Base-by-base conservation (phyloP, 495 filamentous ascomycete species). In the Xylaria flabelliformis region DNA sequence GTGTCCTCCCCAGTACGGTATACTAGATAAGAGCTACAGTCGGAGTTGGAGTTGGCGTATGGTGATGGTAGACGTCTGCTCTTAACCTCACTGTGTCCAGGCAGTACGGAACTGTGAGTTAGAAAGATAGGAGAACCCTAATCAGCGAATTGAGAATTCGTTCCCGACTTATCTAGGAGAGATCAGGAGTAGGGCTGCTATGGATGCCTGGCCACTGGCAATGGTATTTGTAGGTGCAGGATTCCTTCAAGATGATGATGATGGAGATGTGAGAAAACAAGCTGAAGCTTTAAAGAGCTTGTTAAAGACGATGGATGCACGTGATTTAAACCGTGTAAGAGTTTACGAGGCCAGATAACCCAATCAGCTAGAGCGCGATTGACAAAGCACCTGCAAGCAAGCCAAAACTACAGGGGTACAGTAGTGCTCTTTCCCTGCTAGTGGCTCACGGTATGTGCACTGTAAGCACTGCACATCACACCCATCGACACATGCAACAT, bases 251-350 rank as follows among this genome's bases (percentile, higher is more conserved):
- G 58, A 61, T 12, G 58, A 10, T 13, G n/a, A 61, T 21, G 58
- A 10, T 13, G n/a, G 32, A 56, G 58, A 41, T 12, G 32, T 8
- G 32, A 9, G 32, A 21, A 39, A 41, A 39, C 34, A 13, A 17
- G 32, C 34, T 29, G 17, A 32, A 41, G 53, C 53, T 12, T 61
- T 39, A 61, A 15, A 61, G 19, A 42, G 5, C 36, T 36, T 70
- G 68, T 70, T 63, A 64, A 59, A 64, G 58, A 19, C 36, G 29
- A 70, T 32, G 58, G 68, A 36, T 70, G 59, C 68, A 70, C 68
- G 68, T 70, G 68, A 70, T 64, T 64, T 46, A 62, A 48, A 8
- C 36, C 36, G 6, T 39, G 36, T 8, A 39, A 61, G 24, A 32
- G 41, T 61, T 42, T 34, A 36, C 19, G 19, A 50, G 26, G 42